Conservation (phyloP, 2,329 filamentous ascomycete genomes). For the Fusarium sp. region DNA sequence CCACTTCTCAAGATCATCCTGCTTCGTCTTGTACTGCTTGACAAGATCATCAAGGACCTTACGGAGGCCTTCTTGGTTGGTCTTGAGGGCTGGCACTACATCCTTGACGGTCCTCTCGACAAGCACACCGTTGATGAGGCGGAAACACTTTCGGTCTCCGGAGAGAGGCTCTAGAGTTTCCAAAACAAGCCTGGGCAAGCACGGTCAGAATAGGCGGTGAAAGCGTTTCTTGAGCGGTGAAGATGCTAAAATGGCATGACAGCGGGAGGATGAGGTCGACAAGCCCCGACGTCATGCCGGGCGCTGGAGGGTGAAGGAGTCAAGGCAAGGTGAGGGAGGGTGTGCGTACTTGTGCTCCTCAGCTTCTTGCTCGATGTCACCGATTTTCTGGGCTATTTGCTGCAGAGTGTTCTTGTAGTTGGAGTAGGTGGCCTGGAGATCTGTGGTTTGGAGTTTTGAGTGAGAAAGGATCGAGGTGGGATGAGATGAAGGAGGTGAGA, state of each 20-base stretch:
- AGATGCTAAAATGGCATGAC: constrained; percentile 44
- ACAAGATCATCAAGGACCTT: constrained; percentile 94
- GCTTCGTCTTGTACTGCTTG: constrained; percentile 95
- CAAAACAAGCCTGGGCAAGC: constrained; percentile 79
- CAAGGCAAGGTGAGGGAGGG: constrained; percentile 23
- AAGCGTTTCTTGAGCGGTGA: constrained; percentile 52
- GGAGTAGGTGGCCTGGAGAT: constrained; percentile 83
- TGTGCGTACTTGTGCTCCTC: constrained; percentile 94
- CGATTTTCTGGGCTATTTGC: constrained; percentile 94
- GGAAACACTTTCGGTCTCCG: constrained; percentile 93
- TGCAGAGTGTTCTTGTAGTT: constrained; percentile 85
- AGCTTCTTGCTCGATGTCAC: constrained; percentile 95
- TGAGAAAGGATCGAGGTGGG: constrained; percentile 11
- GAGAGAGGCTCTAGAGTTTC: constrained; percentile 89
- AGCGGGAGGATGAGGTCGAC: constrained; percentile 11
- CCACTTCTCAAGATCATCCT: constrained; percentile 97
- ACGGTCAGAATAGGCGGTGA: constrained; percentile 40
- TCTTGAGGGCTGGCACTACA: constrained; percentile 89
- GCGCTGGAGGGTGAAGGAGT: constrained; percentile 2
- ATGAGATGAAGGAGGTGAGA: background rate
- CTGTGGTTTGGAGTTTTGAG: constrained; percentile 56
- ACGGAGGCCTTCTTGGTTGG: constrained; percentile 92
- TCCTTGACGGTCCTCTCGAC: constrained; percentile 95
- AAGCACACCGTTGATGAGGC: constrained; percentile 96
- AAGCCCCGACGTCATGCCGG: constrained; percentile 31